These are phyloP conservation scores for Cladophialophora bantiana DNA, from an alignment of 2,329 filamentous ascomycete species.

Conservation along the genomic window DNA sequence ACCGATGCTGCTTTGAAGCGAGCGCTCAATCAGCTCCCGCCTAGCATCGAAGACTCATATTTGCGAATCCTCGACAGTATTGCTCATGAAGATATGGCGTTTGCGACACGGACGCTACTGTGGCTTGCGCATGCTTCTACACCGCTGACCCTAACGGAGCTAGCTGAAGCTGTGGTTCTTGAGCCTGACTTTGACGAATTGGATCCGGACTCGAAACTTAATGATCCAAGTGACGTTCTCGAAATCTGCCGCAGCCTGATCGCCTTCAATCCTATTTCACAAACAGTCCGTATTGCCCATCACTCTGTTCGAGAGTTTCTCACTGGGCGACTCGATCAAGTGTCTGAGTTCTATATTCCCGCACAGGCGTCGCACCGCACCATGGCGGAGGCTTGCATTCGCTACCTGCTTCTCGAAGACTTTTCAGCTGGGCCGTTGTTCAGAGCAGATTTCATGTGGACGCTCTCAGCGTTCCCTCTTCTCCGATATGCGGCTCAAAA, in stretches of 20 bases:
- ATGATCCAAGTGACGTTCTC: constrained; percentile 31
- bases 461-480: constrained; percentile 22
- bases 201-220: constrained; percentile 27
- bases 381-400: constrained; percentile 31
- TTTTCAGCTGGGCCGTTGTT: constrained; percentile 26
- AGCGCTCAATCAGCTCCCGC: constrained; percentile 32
- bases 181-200: constrained; percentile 30
- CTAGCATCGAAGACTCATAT: constrained; percentile 34
- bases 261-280: constrained; percentile 23
- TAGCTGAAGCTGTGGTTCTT: constrained; percentile 35
- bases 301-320: constrained; percentile 35
- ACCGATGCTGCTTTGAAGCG: constrained; percentile 31
- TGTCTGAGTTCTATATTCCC: constrained; percentile 26
- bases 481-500: constrained; percentile 31
- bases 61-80: constrained; percentile 31
- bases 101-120: constrained; percentile 28
- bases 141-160: constrained; percentile 32
- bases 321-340: constrained; percentile 15
- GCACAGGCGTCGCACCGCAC: constrained; percentile 19
- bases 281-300: constrained; percentile 27
- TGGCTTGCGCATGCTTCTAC: constrained; percentile 33
- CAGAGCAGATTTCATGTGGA: constrained; percentile 10
- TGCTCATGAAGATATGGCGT: constrained; percentile 25
- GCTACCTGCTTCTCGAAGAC: constrained; percentile 30
- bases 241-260: constrained; percentile 36